Evolutionary conservation across 2,329 filamentous ascomycete species (phyloP), one percentile per base, ranked within the genome.

Genomic region (Calcarisporium arbuscula): DNA sequence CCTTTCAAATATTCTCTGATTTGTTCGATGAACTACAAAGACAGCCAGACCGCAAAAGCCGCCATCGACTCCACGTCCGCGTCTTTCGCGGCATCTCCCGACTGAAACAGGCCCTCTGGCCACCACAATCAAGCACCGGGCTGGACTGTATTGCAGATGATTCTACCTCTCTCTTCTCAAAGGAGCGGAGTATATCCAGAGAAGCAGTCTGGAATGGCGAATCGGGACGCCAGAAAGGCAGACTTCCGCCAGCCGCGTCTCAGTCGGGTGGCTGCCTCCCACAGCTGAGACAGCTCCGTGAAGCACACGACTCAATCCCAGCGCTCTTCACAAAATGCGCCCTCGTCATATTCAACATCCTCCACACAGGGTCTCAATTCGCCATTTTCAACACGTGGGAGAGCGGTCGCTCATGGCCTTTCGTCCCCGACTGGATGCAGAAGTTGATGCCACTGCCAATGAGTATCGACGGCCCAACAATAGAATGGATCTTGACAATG

Each of bases 391-490:
- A 38, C 19, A 51, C 51, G 1, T 60, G 54, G 55, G 53, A 60
- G 30, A 50, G 52, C 14, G 54, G 49, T 1, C 51, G 59, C 5
- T 52, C 54, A 2, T 62, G 59, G 59, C 59, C 59, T 1, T 62
- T 62, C 36, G 41, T 61, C 0, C 58, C 58, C 0, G 30, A 33
- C 5, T 62, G 58, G 58, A 53, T 62, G 39, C 50, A 53, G 18
- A 36, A 38, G 26, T 47, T 47, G 3, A 52, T 62, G 1, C 58
- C 58, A 3, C 55, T 56, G 2, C 44, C 59, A 14, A 57, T 54
- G 55, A 58, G 55, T 34, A 55, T 62, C 12, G 56, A 60, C 19
- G 59, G 59, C 0, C 58, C 58, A 10, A 62, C 58, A 10, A 48
- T 49, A 4, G 49, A 60, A 32, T 61, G 59, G 52, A 37, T 57